phyloP scores from a whole-genome alignment of 73 alveolate genomes.

The Paramecium caudatum region DNA sequence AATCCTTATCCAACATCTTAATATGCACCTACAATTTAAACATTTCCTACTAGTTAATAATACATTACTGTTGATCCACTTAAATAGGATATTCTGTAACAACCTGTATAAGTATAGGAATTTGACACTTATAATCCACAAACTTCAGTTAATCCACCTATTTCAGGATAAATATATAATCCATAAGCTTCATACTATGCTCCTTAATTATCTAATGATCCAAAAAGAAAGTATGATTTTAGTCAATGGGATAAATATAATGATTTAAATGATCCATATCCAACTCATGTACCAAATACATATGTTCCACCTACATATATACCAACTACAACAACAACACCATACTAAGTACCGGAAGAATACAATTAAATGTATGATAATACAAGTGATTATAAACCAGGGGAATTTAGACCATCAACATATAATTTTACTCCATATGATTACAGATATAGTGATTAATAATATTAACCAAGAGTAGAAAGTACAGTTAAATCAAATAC shows the following conservation, averaged over 20 bases:
- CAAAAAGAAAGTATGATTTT: slow-evolving; percentile 62
- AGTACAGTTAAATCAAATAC: not conserved
- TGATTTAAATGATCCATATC: slow-evolving; percentile 8
- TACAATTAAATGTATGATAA: not conserved
- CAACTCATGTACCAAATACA: not conserved
- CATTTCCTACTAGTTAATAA: not conserved
- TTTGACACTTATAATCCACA: not conserved
- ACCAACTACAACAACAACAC: not conserved
- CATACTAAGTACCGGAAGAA: not conserved
- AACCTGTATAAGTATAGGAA: slow-evolving; percentile 2
- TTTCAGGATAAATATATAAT: no score
- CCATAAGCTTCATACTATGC: not conserved
- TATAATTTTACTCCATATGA: slow-evolving; percentile 31
- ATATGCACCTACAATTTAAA: not conserved
- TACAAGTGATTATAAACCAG: slow-evolving; percentile 41
- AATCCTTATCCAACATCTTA: not conserved
- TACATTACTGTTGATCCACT: not conserved
- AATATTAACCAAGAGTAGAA: not conserved
- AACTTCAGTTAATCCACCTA: no score
- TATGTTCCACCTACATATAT: not conserved
- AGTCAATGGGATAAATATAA: slow-evolving; percentile 67
- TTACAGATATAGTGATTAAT: slow-evolving; percentile 35
- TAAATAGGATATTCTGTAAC: not conserved
- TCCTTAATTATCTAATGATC: slow-evolving; percentile 49
- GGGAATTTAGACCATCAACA: slow-evolving; percentile 18